Percentiles rank a stretch among this genome's conserved stretches.
Evolutionary conservation across 2,329 filamentous ascomycete genomes (phyloP).

Genomic region (Remersonia thermophila): DNA sequence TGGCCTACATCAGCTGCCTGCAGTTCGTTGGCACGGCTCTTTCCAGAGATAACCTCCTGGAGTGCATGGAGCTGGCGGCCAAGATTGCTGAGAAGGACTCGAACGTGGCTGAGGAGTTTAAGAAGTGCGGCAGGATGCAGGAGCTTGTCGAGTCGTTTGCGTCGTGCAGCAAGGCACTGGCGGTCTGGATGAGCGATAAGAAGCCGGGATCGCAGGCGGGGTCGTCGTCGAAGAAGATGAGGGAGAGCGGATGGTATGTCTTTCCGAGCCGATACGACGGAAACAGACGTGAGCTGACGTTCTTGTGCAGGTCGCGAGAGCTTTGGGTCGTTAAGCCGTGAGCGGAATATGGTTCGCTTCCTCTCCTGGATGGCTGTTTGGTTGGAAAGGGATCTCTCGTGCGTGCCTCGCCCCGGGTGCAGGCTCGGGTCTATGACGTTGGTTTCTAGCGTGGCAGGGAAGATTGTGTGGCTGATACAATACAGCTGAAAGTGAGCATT

Average conservation of each 20-base stretch:
- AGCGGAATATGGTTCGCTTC: too few relatives aligned
- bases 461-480: background rate
- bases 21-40: constrained; percentile 66
- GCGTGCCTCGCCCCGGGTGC: too few relatives aligned
- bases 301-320: constrained; percentile 36
- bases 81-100: constrained; percentile 59
- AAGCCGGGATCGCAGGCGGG: constrained; percentile 32
- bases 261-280: too few relatives aligned
- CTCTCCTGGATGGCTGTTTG: too few relatives aligned
- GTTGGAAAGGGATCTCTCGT: too few relatives aligned
- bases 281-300: too few relatives aligned
- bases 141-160: constrained; percentile 70
- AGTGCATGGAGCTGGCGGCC: constrained; percentile 77
- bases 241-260: constrained; percentile 45
- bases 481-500: too few relatives aligned
- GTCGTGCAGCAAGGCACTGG: constrained; percentile 59
- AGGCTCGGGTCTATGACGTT: too few relatives aligned
- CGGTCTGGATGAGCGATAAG: constrained; percentile 43
- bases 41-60: constrained; percentile 63
- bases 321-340: constrained; percentile 44
- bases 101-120: constrained; percentile 52
- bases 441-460: background rate
- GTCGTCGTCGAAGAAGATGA: constrained; percentile 45
- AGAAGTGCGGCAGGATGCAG: constrained; percentile 54
- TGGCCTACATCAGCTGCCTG: constrained; percentile 72